Conservation (phyloP, 225 moss, liverwort and hornwort species). For the Marchantia paleacea region DNA sequence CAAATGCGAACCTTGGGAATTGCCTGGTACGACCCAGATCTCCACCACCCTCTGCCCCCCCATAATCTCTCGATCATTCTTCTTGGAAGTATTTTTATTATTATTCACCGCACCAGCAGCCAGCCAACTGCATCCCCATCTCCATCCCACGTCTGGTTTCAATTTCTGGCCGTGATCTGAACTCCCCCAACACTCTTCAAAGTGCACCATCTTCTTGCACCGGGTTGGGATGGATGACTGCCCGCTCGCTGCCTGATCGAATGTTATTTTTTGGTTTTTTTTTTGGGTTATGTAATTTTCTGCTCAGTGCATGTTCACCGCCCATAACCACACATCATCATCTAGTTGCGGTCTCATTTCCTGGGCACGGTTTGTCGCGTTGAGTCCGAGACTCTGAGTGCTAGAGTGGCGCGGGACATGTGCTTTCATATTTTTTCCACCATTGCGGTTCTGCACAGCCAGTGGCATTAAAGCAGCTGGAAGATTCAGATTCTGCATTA, state of each 20-base stretch:
- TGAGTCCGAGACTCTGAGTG: too few species aligned
- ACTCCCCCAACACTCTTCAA: not conserved
- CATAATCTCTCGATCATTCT: not conserved
- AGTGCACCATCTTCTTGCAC: not conserved
- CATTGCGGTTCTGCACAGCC: not conserved
- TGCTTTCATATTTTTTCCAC: too few species aligned
- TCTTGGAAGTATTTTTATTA: not conserved
- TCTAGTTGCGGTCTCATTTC: too few species aligned
- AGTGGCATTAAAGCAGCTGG: not conserved
- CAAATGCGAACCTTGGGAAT: slow-evolving; percentile 54
- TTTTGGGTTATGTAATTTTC: not conserved
- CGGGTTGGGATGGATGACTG: not conserved
- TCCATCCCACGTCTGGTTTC: not conserved
- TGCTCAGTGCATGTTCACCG: not conserved
- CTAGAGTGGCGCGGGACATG: too few species aligned
- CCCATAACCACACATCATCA: not conserved
- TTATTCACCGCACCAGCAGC: not conserved
- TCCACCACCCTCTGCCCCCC: not conserved
- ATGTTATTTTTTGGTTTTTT: too few species aligned
- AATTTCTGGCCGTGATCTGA: not conserved
- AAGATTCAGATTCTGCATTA: too few species aligned
- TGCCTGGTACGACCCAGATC: slow-evolving; percentile 39
- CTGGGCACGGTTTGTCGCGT: too few species aligned
- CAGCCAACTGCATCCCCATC: not conserved
- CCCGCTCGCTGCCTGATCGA: too few species aligned